phyloP scores from a whole-genome alignment of 768 basidiomycete species.

The Trametes coccinea region DNA sequence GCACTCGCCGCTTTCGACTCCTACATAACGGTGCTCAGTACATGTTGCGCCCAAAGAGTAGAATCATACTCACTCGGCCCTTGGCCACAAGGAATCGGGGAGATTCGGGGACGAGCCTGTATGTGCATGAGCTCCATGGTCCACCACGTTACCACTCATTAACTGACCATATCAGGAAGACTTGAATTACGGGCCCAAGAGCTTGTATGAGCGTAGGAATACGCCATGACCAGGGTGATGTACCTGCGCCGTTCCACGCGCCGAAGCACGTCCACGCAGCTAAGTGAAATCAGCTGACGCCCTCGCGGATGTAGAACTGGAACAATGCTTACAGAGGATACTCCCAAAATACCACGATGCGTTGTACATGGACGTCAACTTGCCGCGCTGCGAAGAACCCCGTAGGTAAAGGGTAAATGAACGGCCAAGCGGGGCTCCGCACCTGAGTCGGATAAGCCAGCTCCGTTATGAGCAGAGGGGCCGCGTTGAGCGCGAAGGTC shows the following conservation, averaged over 20 bases:
- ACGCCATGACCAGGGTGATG: conserved; percentile 60
- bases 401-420: not conserved
- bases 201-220: conserved; percentile 66
- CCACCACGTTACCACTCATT: not conserved
- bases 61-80: conserved; percentile 43
- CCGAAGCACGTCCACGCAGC: conserved; percentile 51
- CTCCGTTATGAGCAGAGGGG: conserved; percentile 64
- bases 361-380: conserved; percentile 67
- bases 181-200: conserved; percentile 55
- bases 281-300: conserved; percentile 16
- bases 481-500: conserved; percentile 60
- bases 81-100: conserved; percentile 66
- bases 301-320: conserved; percentile 27
- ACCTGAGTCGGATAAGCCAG: conserved; percentile 73
- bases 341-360: conserved; percentile 76
- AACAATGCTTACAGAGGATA: conserved; percentile 48
- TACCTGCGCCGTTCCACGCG: conserved; percentile 34
- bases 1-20: conserved; percentile 61
- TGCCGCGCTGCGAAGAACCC: conserved; percentile 39
- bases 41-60: not conserved
- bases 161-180: conserved; percentile 51
- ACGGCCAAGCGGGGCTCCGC: conserved; percentile 17
- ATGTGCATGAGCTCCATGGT: too few species aligned
- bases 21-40: conserved; percentile 29
- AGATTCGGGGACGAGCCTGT: conserved; percentile 66